Conservation (phyloP, 2,329 filamentous ascomycete genomes). For the Claviceps capensis region DNA sequence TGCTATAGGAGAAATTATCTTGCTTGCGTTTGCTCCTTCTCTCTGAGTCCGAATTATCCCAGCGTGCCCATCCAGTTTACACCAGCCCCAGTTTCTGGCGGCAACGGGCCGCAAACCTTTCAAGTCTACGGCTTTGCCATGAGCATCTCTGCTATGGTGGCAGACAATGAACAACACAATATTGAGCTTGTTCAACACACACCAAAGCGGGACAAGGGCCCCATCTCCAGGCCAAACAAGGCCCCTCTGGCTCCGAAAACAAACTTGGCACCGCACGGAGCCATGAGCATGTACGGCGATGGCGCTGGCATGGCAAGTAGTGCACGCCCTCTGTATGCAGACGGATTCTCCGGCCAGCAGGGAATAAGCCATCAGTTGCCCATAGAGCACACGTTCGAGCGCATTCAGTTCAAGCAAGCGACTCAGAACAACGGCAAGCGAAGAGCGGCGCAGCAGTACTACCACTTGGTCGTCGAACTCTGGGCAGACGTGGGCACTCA, state of each 20-base stretch:
- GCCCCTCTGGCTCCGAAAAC: conserved; percentile 54
- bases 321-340: conserved; percentile 25
- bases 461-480: conserved; percentile 78
- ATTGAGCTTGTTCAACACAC: conserved; percentile 86
- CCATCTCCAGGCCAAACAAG: conserved; percentile 59
- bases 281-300: conserved; percentile 29
- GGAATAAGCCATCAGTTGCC: conserved; percentile 24
- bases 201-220: conserved; percentile 80
- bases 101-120: conserved; percentile 32
- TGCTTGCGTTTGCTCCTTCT: conserved; percentile 68
- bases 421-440: conserved; percentile 91
- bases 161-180: conserved; percentile 58
- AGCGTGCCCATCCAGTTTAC: conserved; percentile 37
- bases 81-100: conserved; percentile 11
- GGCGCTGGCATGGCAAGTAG: conserved; percentile 14
- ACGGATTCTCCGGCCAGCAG: conserved; percentile 21
- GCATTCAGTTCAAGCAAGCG: conserved; percentile 88
- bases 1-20: conserved; percentile 91
- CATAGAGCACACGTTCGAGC: conserved; percentile 58
- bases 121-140: conserved; percentile 66
- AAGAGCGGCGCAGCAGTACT: conserved; percentile 81
- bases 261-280: conserved; percentile 37
- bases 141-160: conserved; percentile 71
- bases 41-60: conserved; percentile 43
- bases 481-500: conserved; percentile 51